Base-by-base conservation (phyloP, 192 early-diverging fungal genomes). In the Coemansia sp. region DNA sequence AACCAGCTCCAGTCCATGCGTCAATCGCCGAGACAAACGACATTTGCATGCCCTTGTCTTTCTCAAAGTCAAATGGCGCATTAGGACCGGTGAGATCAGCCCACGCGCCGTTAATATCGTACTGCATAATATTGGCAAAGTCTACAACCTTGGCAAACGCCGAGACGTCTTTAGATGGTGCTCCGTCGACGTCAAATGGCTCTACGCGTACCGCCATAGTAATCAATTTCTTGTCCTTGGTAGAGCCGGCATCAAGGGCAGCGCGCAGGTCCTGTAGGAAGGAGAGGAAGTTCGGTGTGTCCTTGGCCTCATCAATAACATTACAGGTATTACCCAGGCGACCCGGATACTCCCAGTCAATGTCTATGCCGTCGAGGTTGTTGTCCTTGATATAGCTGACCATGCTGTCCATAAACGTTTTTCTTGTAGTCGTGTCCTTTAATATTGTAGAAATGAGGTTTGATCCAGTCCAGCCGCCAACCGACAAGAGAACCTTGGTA, bases 301-400 rank as follows among this genome's bases (percentile, higher is more conserved):
- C 92, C 26, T 88, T 86, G 1, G 49, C 67, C 0, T 21, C 23
- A 60, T 89, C 87, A 33, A 86, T 42, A 1, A n/a, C 58, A 49
- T 81, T 82, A 55, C 78, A 79, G 0, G 14, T 39, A 23, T 62
- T 46, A 10, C 82, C 84, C 32, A 35, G 2, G 33, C 68, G 64
- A 11, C 84, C 80, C 4, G 86, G 91, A 63, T 87, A 91, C 63
- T 91, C 91, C 89, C 84, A 91, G 68, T 91, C 91, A 66, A 93
- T 84, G 70, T 93, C 90, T 23, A 93, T 74, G 26, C 91, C 91
- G 64, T 91, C 90, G 2, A 91, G 78, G 2, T 86, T 68, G 60
- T 86, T 86, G 2, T 67, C 64, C 37, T 79, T 80, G 16, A 89
- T 73, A 32, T 84, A 72, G 11, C 66, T 43, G 11, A 86, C 42